These are phyloP conservation scores for Triticum dicoccoides DNA, from an alignment of 176 grass and related monocot genomes.

Conservation along the genomic window DNA sequence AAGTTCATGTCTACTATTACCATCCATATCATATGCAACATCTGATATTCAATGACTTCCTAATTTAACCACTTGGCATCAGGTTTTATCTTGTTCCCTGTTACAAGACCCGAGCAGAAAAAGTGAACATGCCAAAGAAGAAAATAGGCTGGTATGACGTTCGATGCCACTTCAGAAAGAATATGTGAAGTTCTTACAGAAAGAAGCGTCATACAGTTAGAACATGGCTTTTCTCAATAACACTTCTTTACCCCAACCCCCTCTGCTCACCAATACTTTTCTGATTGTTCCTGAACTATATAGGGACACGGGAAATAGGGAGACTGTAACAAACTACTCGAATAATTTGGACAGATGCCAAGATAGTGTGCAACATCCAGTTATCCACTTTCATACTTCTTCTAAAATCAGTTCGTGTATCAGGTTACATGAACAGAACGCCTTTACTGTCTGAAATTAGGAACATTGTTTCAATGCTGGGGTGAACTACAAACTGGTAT, in stretches of 20 bases:
- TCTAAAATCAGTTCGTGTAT: neutral
- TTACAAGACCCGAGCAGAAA: neutral
- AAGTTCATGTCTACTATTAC: neutral
- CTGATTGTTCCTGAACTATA: neutral
- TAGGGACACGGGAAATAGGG: neutral
- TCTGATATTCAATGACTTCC: neutral
- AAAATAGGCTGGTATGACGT: neutral
- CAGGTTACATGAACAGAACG: neutral
- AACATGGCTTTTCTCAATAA: neutral
- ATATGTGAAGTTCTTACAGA: neutral
- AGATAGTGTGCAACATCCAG: neutral
- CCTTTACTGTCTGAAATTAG: neutral
- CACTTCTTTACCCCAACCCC: neutral
- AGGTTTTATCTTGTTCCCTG: neutral
- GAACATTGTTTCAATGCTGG: neutral
- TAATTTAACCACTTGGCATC: neutral
- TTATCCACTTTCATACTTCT: neutral
- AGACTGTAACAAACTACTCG: neutral
- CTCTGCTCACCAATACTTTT: neutral
- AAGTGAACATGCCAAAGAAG: neutral
- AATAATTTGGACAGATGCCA: neutral
- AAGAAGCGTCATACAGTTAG: neutral
- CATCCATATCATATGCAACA: neutral
- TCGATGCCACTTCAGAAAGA: neutral
- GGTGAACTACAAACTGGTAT: neutral